Evolutionary conservation across 2,329 filamentous ascomycete species (phyloP).

Genomic region (Lojkania enalia): DNA sequence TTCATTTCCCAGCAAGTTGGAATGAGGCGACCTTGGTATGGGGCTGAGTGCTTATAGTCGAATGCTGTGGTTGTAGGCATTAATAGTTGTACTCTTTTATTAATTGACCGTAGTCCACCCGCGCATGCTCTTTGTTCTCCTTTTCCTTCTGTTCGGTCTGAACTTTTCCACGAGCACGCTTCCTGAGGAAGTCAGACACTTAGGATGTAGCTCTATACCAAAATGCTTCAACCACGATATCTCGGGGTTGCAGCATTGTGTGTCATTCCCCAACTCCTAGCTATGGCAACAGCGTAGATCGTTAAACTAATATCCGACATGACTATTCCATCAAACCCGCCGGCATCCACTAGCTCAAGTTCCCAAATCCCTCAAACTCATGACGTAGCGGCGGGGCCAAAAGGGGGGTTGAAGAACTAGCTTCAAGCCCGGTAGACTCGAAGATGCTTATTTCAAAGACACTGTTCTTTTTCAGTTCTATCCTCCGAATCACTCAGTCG

Average conservation of each 20-base stretch:
- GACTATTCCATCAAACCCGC: not conserved
- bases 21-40: too few relatives aligned
- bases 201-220: too few relatives aligned
- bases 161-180: too few relatives aligned
- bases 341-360: not conserved
- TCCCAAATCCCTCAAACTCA: conserved; percentile 17
- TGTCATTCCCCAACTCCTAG: not conserved
- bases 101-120: not conserved
- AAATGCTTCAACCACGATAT: not conserved
- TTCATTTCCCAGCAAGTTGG: too few relatives aligned
- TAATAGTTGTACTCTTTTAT: not conserved
- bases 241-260: not conserved
- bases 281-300: conserved; percentile 2
- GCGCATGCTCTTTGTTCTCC: not conserved
- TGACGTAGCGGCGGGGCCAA: conserved; percentile 43
- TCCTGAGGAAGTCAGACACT: too few relatives aligned
- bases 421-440: conserved; percentile 43
- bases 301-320: too few relatives aligned
- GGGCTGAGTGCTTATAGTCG: too few relatives aligned
- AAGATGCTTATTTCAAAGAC: conserved; percentile 44
- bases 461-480: conserved; percentile 45
- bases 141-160: not conserved
- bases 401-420: too few relatives aligned
- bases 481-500: conserved; percentile 49
- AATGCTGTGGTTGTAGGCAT: too few relatives aligned